Evolutionary conservation across 768 basidiomycete genomes (phyloP), one percentile per base, ranked within the genome.

Genomic region (Termitomyces sp.): DNA sequence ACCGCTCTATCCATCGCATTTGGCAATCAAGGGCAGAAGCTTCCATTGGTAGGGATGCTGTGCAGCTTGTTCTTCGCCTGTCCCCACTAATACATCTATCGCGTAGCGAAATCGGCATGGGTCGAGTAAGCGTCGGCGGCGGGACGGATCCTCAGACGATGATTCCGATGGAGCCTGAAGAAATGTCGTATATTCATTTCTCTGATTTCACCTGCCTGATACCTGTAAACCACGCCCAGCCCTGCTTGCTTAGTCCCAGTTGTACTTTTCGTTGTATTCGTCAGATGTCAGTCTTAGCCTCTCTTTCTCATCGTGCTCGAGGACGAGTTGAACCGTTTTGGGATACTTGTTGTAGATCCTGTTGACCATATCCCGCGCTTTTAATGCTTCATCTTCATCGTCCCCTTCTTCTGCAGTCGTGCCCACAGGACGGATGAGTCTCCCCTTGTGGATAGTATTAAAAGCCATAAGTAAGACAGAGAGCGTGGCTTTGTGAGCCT

Each of bases 1-100:
- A 94, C 91, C 44, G 86, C 91, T 10, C 78, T 94, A 38, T 94
- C 91, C 47, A 91, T 91, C 58, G 89, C 91, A 23, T 85, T 94
- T 65, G 90, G 89, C 44, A 92, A 89, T 67, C 91, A 94, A 78
- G 91, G 91, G 31, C 89, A 93, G 75, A 92, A 93, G 70, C 76
- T 94, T 56, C 91, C 91, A 49, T 69, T 92, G 79, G 91, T 92
- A 69, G 68, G 68, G 84, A 44, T 61, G 41, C 46, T 42, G 52
- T 53, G 53, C 44, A 38, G 40, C 67, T 61, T 63, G 62, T 53
- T 43, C 37, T 53, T 43, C 37, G 47, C 55, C 56, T 54, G 66
- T 63, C 45, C 65, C 53, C 57, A 53, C 55, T 54, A 42, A 62
- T 67, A 6, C 19, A 56, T 41, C 55, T 52, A 41, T 40, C 59